These are phyloP conservation scores for Poronia punctata DNA, from an alignment of 495 filamentous ascomycete species.

Conservation along the genomic window DNA sequence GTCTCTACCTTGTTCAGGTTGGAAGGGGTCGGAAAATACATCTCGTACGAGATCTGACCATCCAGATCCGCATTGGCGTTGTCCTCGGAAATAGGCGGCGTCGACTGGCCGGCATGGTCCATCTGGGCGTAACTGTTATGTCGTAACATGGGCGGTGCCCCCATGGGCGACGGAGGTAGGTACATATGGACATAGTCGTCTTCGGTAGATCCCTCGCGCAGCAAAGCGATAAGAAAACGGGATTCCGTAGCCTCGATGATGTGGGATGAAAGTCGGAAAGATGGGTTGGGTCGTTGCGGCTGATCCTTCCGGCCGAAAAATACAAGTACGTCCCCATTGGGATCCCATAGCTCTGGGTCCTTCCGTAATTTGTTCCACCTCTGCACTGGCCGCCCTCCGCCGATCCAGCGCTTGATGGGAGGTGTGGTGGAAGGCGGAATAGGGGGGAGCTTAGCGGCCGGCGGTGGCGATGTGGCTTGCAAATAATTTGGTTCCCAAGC, in stretches of 20 bases:
- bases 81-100: slow-evolving; percentile 39
- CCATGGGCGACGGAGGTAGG: slow-evolving; percentile 38
- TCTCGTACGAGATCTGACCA: slow-evolving; percentile 50
- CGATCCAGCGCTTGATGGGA: slow-evolving; percentile 45
- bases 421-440: slow-evolving; percentile 25
- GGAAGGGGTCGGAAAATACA: slow-evolving; percentile 48
- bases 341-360: slow-evolving; percentile 58
- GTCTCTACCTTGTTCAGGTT: slow-evolving; percentile 38
- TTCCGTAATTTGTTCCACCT: slow-evolving; percentile 49
- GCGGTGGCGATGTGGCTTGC: slow-evolving; percentile 25
- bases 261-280: slow-evolving; percentile 51
- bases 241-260: slow-evolving; percentile 51
- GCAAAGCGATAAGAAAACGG: slow-evolving; percentile 41
- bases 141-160: slow-evolving; percentile 35
- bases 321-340: slow-evolving; percentile 53
- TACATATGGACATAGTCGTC: slow-evolving; percentile 30
- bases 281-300: slow-evolving; percentile 40
- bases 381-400: slow-evolving; percentile 38
- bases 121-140: slow-evolving; percentile 25
- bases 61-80: slow-evolving; percentile 35
- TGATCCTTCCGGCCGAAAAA: slow-evolving; percentile 44
- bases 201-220: slow-evolving; percentile 47
- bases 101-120: slow-evolving; percentile 29
- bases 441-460: slow-evolving; percentile 29
- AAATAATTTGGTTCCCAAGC: slow-evolving; percentile 26